phyloP scores from a whole-genome alignment of 2,329 filamentous ascomycete genomes.

The Aspergillus sclerotialis region DNA sequence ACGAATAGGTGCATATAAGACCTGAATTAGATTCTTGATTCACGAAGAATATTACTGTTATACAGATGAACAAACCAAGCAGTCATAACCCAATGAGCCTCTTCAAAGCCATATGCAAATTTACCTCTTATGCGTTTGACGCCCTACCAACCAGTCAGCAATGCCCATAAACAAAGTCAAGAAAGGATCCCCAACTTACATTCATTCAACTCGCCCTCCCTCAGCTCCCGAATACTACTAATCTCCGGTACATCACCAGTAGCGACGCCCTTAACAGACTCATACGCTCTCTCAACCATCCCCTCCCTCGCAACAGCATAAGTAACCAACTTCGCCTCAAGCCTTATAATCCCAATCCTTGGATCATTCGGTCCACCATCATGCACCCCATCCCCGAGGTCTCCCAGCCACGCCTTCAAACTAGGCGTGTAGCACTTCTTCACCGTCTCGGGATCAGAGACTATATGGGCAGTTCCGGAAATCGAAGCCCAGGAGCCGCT shows the following conservation, averaged over 20 bases:
- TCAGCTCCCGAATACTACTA: constrained; percentile 71
- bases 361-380: constrained; percentile 77
- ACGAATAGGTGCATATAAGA: no score
- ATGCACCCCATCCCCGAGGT: constrained; percentile 74
- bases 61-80: neutral
- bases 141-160: constrained; percentile 19
- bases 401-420: constrained; percentile 80
- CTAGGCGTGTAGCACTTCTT: constrained; percentile 67
- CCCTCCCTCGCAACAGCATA: constrained; percentile 62
- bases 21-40: neutral
- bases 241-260: constrained; percentile 65
- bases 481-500: constrained; percentile 82
- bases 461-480: constrained; percentile 63
- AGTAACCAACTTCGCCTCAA: constrained; percentile 64
- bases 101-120: neutral
- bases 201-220: constrained; percentile 56
- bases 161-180: neutral
- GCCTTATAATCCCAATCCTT: constrained; percentile 71
- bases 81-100: constrained; percentile 1
- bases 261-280: constrained; percentile 68
- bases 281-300: constrained; percentile 56
- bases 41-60: neutral
- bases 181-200: constrained; percentile 39
- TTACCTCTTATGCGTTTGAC: constrained; percentile 20
- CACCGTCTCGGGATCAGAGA: constrained; percentile 62